Evolutionary conservation across 78 protist species (phyloP), one percentile per base, ranked within the genome.

Genomic region (Dictyostelium intermedium): DNA sequence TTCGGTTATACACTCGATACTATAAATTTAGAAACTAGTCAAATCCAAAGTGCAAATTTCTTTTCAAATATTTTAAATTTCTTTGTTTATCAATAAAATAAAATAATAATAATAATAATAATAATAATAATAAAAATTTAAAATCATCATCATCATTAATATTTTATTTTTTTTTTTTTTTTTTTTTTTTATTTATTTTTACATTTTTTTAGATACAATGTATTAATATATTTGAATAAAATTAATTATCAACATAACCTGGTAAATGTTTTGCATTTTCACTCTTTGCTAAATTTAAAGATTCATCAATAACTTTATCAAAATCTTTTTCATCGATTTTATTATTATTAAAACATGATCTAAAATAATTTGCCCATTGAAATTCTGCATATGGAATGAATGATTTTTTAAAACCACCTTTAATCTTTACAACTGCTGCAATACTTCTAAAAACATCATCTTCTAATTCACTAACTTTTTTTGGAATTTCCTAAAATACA

Each of bases 351-450:
- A 27, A 82, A 60, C 86, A 82, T 56, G 76, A 30, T 80, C 94
- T 78, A 35, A 89, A 89, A 70, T 53, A 89, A 32, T 89, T 89
- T 63, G 94, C 94, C 94, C 94, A 89, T 63, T 70, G 94, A 66
- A 89, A 89, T 70, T 89, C 94, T 14, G 94, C 94, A 50, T 89
- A 89, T 34, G 94, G 94, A 9, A 89, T 66, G 56, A 89, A 79
- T 43, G 94, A n/a, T 16, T 89, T 89, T 69, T 89, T 89, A 74
- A 89, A 89, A 14, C 94, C 94, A 69, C 94, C 94, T 81, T 89
- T 56, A 70, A 89, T 89, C 82, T 89, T 89, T 18, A 89, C 94
- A 32, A 89, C 53, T 69, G 94, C 94, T 70, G 94, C 94, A 45
- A 89, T 74, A 89, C 87, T 80, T 66, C 94, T 35, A 56, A 56